Evolutionary conservation across 169 alveolate genomes (phyloP).

Genomic region (Toxoplasma gondii): DNA sequence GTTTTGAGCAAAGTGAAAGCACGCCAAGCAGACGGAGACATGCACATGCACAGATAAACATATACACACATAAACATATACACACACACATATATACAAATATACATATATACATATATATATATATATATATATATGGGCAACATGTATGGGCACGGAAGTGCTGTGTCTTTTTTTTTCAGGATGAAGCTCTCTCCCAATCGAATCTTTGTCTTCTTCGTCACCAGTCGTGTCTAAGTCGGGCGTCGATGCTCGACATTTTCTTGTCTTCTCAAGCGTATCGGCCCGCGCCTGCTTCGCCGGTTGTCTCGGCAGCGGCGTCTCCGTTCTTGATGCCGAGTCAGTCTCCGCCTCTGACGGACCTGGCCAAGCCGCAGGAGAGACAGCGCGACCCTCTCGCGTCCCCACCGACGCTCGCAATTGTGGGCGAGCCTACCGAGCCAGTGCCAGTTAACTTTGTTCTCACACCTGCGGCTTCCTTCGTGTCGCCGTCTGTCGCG

Average conservation of each 20-base stretch:
- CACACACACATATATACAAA: no score
- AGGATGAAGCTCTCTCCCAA: constrained; percentile 25
- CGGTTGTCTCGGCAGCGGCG: not conserved
- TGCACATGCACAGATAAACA: no score
- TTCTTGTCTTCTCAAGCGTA: constrained; percentile 30
- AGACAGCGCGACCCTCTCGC: not conserved
- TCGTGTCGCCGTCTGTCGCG: not conserved
- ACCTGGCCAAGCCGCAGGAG: not conserved
- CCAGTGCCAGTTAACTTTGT: not conserved
- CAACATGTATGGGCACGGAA: no score
- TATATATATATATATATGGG: no score
- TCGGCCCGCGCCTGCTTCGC: constrained; percentile 5
- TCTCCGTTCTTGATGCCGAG: not conserved
- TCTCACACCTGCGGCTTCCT: not conserved
- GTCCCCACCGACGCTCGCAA: constrained; percentile 19
- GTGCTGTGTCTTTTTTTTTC: not conserved
- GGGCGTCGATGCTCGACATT: constrained; percentile 14
- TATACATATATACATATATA: no score
- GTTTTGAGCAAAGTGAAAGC: no score
- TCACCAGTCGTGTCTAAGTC: not conserved
- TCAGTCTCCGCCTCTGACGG: not conserved
- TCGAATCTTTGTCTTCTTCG: constrained; percentile 1
- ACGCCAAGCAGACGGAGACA: no score
- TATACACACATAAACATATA: no score
- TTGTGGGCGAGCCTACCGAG: not conserved